phyloP scores from a whole-genome alignment of 2,329 filamentous ascomycete genomes.

The Penicillium olsonii region DNA sequence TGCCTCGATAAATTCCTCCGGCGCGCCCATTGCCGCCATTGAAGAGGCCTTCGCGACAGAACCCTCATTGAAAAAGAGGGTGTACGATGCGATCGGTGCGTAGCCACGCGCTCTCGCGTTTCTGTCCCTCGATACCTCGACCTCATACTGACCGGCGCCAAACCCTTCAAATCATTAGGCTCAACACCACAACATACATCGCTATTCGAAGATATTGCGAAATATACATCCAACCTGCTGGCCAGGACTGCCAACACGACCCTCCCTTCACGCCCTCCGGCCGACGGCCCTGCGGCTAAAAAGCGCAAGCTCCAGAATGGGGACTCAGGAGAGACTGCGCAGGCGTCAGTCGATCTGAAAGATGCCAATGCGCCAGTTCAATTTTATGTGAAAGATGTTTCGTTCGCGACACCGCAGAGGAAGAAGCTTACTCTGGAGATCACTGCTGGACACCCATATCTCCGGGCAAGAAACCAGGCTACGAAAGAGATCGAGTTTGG shows the following conservation, averaged over 20 bases:
- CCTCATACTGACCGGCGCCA: slow-evolving; percentile 15
- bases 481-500: slow-evolving; percentile 57
- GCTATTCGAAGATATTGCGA: slow-evolving; percentile 54
- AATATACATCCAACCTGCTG: slow-evolving; percentile 44
- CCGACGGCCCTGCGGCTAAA: slow-evolving; percentile 44
- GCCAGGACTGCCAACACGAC: slow-evolving; percentile 31
- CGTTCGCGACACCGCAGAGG: slow-evolving; percentile 62
- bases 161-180: slow-evolving; percentile 26
- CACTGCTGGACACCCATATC: slow-evolving; percentile 43
- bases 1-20: slow-evolving; percentile 34
- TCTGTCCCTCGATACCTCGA: slow-evolving; percentile 2
- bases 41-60: slow-evolving; percentile 45
- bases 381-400: slow-evolving; percentile 57
- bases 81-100: slow-evolving; percentile 48
- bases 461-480: slow-evolving; percentile 53
- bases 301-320: slow-evolving; percentile 54
- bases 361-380: slow-evolving; percentile 34
- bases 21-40: slow-evolving; percentile 33
- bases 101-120: slow-evolving; percentile 17
- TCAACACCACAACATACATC: slow-evolving; percentile 39
- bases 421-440: slow-evolving; percentile 65
- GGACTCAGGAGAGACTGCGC: slow-evolving; percentile 26
- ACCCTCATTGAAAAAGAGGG: slow-evolving; percentile 40
- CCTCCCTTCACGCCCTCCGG: slow-evolving; percentile 27
- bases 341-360: slow-evolving; percentile 35